phyloP scores from a whole-genome alignment of 2,329 filamentous ascomycete species.

The Alternaria infectoria region DNA sequence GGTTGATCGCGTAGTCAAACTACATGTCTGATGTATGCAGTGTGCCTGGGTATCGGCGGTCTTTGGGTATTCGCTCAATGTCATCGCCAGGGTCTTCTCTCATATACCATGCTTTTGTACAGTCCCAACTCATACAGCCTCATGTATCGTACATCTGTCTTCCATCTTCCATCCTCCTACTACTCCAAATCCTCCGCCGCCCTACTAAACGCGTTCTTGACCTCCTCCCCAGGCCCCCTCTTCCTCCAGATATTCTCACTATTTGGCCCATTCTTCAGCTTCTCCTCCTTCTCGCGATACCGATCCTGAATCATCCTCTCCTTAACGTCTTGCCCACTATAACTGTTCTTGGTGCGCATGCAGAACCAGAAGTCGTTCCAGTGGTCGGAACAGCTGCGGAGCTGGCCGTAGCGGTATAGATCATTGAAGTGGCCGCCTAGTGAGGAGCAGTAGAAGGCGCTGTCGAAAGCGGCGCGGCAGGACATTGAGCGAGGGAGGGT shows the following conservation, averaged over 20 bases:
- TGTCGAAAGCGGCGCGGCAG: slow-evolving; percentile 89
- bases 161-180: not conserved
- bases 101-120: not conserved
- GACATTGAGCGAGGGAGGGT: slow-evolving; percentile 80
- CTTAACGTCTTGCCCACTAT: slow-evolving; percentile 62
- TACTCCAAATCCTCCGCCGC: slow-evolving; percentile 12
- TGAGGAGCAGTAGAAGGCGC: slow-evolving; percentile 91
- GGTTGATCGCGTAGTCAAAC: not conserved
- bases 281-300: slow-evolving; percentile 70
- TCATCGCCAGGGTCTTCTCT: not conserved
- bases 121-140: not conserved
- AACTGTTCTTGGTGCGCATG: slow-evolving; percentile 76
- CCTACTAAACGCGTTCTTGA: slow-evolving; percentile 34
- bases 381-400: slow-evolving; percentile 79
- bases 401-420: slow-evolving; percentile 82
- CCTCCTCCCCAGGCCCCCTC: slow-evolving; percentile 57
- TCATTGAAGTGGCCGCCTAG: slow-evolving; percentile 90
- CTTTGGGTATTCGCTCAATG: not conserved
- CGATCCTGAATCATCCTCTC: slow-evolving; percentile 67
- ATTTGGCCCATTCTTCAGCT: slow-evolving; percentile 72
- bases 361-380: slow-evolving; percentile 98
- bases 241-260: slow-evolving; percentile 92
- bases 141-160: not conserved
- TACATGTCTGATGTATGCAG: not conserved
- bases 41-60: fast-evolving